Evolutionary conservation across 805 yeast genomes (phyloP).

Genomic region (Wickerhamomyces sydowiorum): DNA sequence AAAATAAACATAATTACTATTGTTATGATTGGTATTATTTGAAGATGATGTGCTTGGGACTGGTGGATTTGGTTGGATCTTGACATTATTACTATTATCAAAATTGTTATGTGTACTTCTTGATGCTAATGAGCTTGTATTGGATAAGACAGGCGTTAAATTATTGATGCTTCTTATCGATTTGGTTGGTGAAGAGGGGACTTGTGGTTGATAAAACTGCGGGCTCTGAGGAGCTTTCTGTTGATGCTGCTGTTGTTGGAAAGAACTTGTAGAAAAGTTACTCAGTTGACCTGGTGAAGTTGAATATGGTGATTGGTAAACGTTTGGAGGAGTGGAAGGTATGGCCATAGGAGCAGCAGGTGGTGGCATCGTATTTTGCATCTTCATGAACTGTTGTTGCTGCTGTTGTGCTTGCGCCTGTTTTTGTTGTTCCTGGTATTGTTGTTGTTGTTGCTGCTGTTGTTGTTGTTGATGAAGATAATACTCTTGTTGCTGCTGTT

Average conservation of each 20-base stretch:
- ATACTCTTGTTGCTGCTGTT: constrained; percentile 26
- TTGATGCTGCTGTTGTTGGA: constrained; percentile 17
- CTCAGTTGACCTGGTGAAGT: constrained; percentile 21
- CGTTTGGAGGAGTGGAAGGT: constrained; percentile 17
- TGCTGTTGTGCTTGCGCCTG: constrained; percentile 18
- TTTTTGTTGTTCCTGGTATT: constrained; percentile 20
- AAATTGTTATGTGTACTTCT: constrained; percentile 6
- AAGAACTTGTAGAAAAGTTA: constrained; percentile 7
- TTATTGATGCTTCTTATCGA: constrained; percentile 22
- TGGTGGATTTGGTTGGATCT: constrained; percentile 16
- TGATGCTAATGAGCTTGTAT: constrained; percentile 18
- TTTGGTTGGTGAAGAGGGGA: constrained; percentile 27
- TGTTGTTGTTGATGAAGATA: constrained; percentile 27
- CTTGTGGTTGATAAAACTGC: constrained; percentile 22
- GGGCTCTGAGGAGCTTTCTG: constrained; percentile 22
- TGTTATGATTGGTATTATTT: constrained; percentile 8
- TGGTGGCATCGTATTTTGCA: constrained; percentile 25
- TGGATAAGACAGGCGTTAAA: constrained; percentile 19
- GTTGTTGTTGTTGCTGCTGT: constrained; percentile 21
- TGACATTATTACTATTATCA: constrained; percentile 4
- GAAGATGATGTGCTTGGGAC: constrained; percentile 4
- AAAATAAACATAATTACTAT: constrained; percentile 19
- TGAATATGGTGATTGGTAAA: constrained; percentile 11
- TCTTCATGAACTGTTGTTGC: constrained; percentile 12
- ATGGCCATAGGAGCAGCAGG: constrained; percentile 18